A percentile compares a stretch with the other conserved stretches of the same genome.
Evolutionary conservation across 78 protist species (phyloP).

Genomic region (Planoprotostelium fungivorum): DNA sequence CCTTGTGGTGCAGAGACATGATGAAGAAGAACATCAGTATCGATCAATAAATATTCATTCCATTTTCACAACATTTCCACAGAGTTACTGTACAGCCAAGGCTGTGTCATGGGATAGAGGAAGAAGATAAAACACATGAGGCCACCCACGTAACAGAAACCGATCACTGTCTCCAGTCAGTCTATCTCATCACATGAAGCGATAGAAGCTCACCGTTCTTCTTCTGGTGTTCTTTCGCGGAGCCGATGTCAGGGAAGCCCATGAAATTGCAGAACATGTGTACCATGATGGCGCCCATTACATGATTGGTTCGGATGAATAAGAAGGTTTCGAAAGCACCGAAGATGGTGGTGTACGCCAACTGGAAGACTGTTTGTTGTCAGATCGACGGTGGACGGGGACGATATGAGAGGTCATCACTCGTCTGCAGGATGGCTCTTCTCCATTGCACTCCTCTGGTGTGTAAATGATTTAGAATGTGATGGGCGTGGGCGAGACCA

Average conservation of each 20-base stretch:
- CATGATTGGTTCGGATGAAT: not conserved
- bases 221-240: not conserved
- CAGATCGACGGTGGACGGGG: not conserved
- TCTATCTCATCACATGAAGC: too few species aligned
- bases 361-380: not conserved
- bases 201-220: not conserved
- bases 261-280: slow-evolving; percentile 8
- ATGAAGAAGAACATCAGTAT: too few species aligned
- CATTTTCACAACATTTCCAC: too few species aligned
- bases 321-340: not conserved
- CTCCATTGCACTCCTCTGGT: not conserved
- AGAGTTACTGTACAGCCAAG: not conserved
- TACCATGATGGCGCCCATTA: not conserved
- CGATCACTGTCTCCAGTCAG: not conserved
- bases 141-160: not conserved
- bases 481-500: slow-evolving; percentile 11
- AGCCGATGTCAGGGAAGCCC: slow-evolving; percentile 9
- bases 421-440: not conserved
- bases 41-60: too few species aligned
- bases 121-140: not conserved
- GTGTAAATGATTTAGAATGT: not conserved
- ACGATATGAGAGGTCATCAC: not conserved
- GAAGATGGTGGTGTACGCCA: slow-evolving; percentile 2
- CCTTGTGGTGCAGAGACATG: too few species aligned
- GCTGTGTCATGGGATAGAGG: not conserved